Evolutionary conservation across 345 rosid species (phyloP), one percentile per base, ranked within the genome.

Genomic region (Bretschneidera sinensis): DNA sequence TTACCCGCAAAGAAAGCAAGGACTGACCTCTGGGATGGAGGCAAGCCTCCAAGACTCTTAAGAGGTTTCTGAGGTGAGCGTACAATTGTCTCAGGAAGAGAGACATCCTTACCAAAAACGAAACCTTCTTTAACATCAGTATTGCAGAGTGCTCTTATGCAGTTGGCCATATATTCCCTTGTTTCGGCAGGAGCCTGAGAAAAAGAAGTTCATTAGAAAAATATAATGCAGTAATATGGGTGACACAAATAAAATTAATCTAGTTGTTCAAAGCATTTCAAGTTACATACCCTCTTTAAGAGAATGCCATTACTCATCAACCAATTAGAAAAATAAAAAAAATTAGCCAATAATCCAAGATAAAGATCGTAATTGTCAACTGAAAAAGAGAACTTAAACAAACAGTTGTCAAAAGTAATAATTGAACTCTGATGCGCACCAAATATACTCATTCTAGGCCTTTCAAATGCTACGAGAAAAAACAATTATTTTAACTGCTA

Each of bases 71-170:
- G 80, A 1, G 88, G 83, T 35, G 65, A 45, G 25, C 69, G 86
- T 39, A 92, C 83, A 22, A 58, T 69, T 22, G 98, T 92, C 79
- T 89, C 96, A 0, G 98, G 98, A 35, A 92, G 89, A 51, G 98
- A 84, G 31, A 71, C 88, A 48, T 92, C 98, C 77, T 89, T 92
- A 23, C 98, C 97, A 55, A 92, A 83, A 56, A 82, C 76, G 60
- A 87, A 92, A 53, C 89, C 98, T 85, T 81, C 89, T 71, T 82
- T 84, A 39, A 83, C 80, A 63, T 92, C 97, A 15, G 97, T 57
- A 48, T 92, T 89, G 82, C 98, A 92, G 66, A 92, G 85, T 50
- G 98, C 89, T 69, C 98, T 82, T 64, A 89, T 84, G 82, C 88
- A 92, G 55, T 85, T 85, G 31, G 74, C 71, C 98, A 92, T 92